Evolutionary conservation across 164 flowering plant species (phyloP), one percentile per base, ranked within the genome.

Genomic region (Protea cynaroides): DNA sequence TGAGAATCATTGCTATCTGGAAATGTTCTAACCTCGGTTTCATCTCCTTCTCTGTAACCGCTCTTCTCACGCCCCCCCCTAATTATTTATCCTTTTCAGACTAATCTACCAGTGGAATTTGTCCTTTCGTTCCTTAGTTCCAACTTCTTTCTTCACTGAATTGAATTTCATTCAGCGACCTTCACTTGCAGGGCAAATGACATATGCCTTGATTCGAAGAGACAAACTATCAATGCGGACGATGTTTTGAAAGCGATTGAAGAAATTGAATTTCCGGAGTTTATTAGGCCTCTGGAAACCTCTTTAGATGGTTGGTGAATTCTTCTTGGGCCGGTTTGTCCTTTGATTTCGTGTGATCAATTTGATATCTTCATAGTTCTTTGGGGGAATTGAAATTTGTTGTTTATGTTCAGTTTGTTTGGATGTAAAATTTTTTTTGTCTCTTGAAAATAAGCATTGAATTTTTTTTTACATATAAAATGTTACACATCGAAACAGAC

Each of bases 181-280:
- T 36, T 36, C 23, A 7, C 38, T 43, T 79, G 75, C 81, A 94
- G 99, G 73, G 99, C 97, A 12, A 86, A 91, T 75, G 99, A 94
- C 56, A 74, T 92, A 56, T 94, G 97, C 63, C 86, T 79, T 80
- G 97, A 91, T 66, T 83, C 96, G 13, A 89, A 80, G 74, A 81
- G 99, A 69, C 96, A 88, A 71, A 94, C 84, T 0, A 82, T 94
- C 47, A 94, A 78, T 71, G 96, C 96, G 7, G 90, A 92, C 21
- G 99, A 91, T 78, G 92, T 94, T 56, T 73, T 94, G 17, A 89
- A 86, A 66, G 97, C 99, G 5, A 74, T 94, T 18, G 96, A 92
- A 65, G 99, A 94, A 68, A 85, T 89, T 53, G 96, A 91, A 64
- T 94, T 94, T 66, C 77, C 83, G 7, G 97, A 94, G 75, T 83